A percentile compares a stretch with the other conserved stretches of the same genome.
Conservation (phyloP, 371 early-diverging fungal genomes). For the Rhizopus microsporus region DNA sequence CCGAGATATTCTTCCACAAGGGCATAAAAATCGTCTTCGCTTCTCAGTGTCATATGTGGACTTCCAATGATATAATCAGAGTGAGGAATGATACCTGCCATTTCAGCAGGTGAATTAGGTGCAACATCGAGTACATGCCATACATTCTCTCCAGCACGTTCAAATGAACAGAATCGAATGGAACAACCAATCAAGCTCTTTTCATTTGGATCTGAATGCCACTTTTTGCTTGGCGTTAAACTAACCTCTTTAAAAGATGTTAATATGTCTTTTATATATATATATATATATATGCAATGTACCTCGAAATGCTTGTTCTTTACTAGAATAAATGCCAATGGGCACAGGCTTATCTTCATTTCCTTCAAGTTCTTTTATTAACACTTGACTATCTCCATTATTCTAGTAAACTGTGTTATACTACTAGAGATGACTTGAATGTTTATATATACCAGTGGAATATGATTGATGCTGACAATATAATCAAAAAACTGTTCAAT, state of each 20-base stretch:
- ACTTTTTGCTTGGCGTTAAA: slow-evolving; percentile 55
- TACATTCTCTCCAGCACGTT: slow-evolving; percentile 64
- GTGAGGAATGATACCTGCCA: slow-evolving; percentile 63
- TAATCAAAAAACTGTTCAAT: slow-evolving; percentile 80
- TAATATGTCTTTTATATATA: neutral
- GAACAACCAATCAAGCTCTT: slow-evolving; percentile 57
- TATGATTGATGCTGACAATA: slow-evolving; percentile 67
- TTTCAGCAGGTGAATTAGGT: slow-evolving; percentile 66
- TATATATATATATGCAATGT: neutral
- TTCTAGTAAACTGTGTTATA: slow-evolving; percentile 20
- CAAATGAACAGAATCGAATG: slow-evolving; percentile 76
- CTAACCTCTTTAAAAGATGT: slow-evolving; percentile 45
- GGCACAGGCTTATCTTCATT: slow-evolving; percentile 57
- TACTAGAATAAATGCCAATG: slow-evolving; percentile 70
- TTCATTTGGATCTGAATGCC: slow-evolving; percentile 49
- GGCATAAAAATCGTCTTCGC: slow-evolving; percentile 65
- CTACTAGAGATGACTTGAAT: neutral
- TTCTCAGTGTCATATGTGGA: slow-evolving; percentile 53
- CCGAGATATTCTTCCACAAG: slow-evolving; percentile 58
- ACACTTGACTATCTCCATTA: slow-evolving; percentile 50
- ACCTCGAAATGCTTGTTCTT: slow-evolving; percentile 67
- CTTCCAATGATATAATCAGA: slow-evolving; percentile 71
- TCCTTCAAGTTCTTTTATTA: slow-evolving; percentile 50
- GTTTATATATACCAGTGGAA: slow-evolving; percentile 43
- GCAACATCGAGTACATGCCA: slow-evolving; percentile 74